phyloP scores from a whole-genome alignment of 257 asterid genomes.

The Misopates orontium region DNA sequence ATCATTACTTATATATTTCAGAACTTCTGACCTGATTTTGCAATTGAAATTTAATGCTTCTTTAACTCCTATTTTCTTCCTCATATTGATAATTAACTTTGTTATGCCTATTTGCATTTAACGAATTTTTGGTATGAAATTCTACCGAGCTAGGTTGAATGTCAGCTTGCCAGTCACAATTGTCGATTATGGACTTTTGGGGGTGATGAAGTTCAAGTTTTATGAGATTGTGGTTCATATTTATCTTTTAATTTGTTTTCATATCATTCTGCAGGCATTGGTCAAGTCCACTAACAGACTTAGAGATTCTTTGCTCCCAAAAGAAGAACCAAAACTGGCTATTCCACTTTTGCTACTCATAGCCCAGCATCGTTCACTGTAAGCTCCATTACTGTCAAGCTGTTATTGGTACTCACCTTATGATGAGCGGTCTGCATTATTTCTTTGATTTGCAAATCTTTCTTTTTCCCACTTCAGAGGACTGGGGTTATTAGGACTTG shows the following conservation, averaged over 20 bases:
- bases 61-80: background rate
- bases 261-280: constrained; percentile 68
- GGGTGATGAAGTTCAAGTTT: constrained; percentile 8
- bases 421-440: constrained; percentile 1
- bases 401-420: background rate
- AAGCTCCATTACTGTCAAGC: constrained; percentile 36
- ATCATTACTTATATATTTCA: constrained; percentile 4
- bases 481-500: background rate
- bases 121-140: constrained; percentile 7
- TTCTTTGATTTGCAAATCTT: background rate
- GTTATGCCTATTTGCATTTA: constrained; percentile 9
- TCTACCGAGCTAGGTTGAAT: constrained; percentile 15
- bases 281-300: constrained; percentile 92
- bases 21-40: constrained; percentile 11
- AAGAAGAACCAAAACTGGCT: constrained; percentile 90
- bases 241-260: background rate
- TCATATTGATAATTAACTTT: background rate
- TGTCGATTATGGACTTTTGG: constrained; percentile 5
- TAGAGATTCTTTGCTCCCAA: constrained; percentile 86
- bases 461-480: background rate
- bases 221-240: constrained; percentile 10
- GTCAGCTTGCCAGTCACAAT: constrained; percentile 20
- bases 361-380: constrained; percentile 96
- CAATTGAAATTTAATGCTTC: background rate
- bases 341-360: constrained; percentile 90